Base-by-base conservation (phyloP, 306 rosid genomes). In the Pachyrhizus erosus region DNA sequence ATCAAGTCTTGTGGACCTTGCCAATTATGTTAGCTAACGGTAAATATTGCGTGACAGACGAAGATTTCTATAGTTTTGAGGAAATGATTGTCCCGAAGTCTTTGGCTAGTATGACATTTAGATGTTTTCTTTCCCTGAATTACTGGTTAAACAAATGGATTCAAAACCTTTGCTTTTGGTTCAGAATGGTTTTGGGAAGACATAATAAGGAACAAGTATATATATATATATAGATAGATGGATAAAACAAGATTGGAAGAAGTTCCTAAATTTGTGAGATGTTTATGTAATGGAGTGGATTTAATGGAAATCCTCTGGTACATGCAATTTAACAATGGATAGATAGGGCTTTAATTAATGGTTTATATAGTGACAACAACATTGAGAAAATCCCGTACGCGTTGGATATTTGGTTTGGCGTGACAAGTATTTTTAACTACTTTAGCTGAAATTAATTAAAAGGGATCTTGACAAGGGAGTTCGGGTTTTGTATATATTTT, bases 11-110 rank as follows among this genome's bases (percentile, higher is more conserved):
- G 62, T 64, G 17, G 74, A 20, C 29, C 49, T 13, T 7, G 65
- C 11, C 66, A 78, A 66, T 78, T 49, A 51, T 67, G 76, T 13
- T 77, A 45, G 39, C 33, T 34, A 65, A 77, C 31, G 1, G 34
- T 37, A 49, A 64, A 77, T 45, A 64, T 77, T 77, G 15, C 9
- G 3, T 71, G 17, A 46, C 26, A 33, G 33, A 2, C 43, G 31
- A 76, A 76, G 13, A 60, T 15, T 40, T 48, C 18, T 1, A 9
- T 12, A 62, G 33, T 48, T 77, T 77, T 65, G 17, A 48, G 51
- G 24, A 46, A 29, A 51, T 4, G 11, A 24, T 60, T 42, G 31
- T 1, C 21, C 60, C 45, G 8, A 76, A 29, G 48, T n/a, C 14
- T 45, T 77, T 20, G 20, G 40, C 37, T 48, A 9, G 7, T 37